Conservation (phyloP, 331 rosid genomes). For the Quercus phellos region DNA sequence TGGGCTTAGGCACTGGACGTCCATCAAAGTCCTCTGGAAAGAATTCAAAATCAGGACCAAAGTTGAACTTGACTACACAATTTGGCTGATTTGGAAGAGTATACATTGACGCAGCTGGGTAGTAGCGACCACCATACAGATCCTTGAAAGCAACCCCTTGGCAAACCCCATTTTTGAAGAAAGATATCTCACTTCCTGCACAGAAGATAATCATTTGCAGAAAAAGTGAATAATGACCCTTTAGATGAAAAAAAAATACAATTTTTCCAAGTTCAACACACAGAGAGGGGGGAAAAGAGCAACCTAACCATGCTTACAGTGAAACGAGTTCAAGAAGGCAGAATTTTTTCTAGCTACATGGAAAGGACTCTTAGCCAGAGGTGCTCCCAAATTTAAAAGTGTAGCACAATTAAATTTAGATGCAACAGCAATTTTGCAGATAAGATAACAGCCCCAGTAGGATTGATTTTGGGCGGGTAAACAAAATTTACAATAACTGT, state of each 20-base stretch:
- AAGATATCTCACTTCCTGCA: conserved; percentile 91
- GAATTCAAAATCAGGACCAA: conserved; percentile 80
- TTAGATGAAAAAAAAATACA: background rate
- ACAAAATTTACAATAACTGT: too few species aligned
- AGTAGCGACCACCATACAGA: conserved; percentile 79
- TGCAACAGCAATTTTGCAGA: too few species aligned
- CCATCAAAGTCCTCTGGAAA: conserved; percentile 62
- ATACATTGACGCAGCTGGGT: conserved; percentile 94
- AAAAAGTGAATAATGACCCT: conserved; percentile 2
- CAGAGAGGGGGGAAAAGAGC: background rate
- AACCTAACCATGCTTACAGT: background rate
- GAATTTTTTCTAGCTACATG: too few species aligned
- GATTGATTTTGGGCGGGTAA: too few species aligned
- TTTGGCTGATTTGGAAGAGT: conserved; percentile 88
- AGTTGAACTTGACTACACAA: conserved; percentile 88
- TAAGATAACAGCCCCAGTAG: too few species aligned
- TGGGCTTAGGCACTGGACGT: conserved; percentile 67
- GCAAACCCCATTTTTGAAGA: conserved; percentile 80
- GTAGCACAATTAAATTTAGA: background rate
- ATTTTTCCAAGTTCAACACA: background rate
- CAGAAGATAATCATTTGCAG: conserved; percentile 11
- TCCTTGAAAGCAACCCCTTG: conserved; percentile 92
- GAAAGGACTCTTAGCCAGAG: background rate
- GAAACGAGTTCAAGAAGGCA: background rate
- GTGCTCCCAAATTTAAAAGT: background rate